Evolutionary conservation across 768 basidiomycete genomes (phyloP).

Genomic region (Pisolithus albus): DNA sequence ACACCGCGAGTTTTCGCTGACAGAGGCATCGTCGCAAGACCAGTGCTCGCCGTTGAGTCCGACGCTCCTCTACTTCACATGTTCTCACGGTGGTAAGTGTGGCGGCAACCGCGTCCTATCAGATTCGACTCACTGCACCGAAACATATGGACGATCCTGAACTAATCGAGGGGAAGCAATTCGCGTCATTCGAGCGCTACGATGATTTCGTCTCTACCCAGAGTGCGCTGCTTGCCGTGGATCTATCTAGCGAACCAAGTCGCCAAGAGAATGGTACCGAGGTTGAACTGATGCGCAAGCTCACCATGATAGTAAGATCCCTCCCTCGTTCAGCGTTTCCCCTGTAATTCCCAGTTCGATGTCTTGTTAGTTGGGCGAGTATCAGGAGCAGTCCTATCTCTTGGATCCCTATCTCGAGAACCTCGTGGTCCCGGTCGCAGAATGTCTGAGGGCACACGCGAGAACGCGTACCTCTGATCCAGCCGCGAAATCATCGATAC

Average conservation of each 20-base stretch:
- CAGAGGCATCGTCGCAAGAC: not conserved
- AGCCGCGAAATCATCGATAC: conserved; percentile 21
- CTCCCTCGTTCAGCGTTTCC: not conserved
- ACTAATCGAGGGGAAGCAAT: conserved; percentile 37
- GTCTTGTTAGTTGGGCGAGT: conserved; percentile 63
- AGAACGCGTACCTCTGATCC: conserved; percentile 30
- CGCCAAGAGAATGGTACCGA: conserved; percentile 41
- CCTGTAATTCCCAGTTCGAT: not conserved
- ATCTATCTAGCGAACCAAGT: conserved; percentile 39
- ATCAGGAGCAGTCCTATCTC: conserved; percentile 90
- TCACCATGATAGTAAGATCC: conserved; percentile 45
- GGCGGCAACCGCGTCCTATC: too few species aligned
- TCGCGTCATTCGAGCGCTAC: conserved; percentile 54
- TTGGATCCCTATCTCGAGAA: conserved; percentile 83
- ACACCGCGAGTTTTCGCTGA: conserved; percentile 15
- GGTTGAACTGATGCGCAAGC: conserved; percentile 32
- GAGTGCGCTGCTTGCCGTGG: conserved; percentile 39
- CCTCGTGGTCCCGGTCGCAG: conserved; percentile 71
- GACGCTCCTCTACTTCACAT: not conserved
- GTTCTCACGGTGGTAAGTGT: too few species aligned
- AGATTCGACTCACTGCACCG: too few species aligned
- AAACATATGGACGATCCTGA: conserved; percentile 32
- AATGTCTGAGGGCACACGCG: conserved; percentile 51
- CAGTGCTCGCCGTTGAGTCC: not conserved
- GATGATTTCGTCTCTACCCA: conserved; percentile 55